phyloP scores from a whole-genome alignment of 805 yeast species.

The Wickerhamiella alocasiicola region DNA sequence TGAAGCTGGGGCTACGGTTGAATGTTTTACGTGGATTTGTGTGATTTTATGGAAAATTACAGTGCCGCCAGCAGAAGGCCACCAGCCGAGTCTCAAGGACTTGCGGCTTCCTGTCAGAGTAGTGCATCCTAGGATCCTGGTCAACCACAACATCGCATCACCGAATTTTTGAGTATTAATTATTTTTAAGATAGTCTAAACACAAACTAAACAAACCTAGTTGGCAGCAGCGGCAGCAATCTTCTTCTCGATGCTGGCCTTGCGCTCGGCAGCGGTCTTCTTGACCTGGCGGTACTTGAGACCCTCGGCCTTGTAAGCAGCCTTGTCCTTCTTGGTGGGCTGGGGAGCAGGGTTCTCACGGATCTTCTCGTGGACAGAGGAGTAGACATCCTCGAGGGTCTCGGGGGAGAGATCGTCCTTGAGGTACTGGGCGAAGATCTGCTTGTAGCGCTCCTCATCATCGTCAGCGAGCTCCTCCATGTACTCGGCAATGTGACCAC shows the following conservation, averaged over 20 bases:
- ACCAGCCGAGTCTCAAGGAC: no score
- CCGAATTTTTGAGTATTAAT: no score
- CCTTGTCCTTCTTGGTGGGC: conserved; percentile 87
- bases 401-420: conserved; percentile 97
- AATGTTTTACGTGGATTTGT: no score
- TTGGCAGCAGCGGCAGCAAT: conserved; percentile 76
- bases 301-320: conserved; percentile 95
- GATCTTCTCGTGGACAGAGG: conserved; percentile 87
- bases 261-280: conserved; percentile 85
- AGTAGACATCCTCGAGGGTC: conserved; percentile 88
- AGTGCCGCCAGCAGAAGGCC: no score
- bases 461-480: conserved; percentile 99
- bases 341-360: conserved; percentile 90
- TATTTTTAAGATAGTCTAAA: no score
- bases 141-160: no score
- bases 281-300: conserved; percentile 81
- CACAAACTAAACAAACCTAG: no score
- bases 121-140: no score
- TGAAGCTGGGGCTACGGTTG: no score
- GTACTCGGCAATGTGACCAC: conserved; percentile 99
- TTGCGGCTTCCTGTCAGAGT: no score
- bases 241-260: conserved; percentile 81
- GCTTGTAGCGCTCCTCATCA: conserved; percentile 98
- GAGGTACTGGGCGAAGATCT: conserved; percentile 90
- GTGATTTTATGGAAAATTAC: no score